These are phyloP conservation scores for Penicillium sp. DNA, from an alignment of 2,329 filamentous ascomycete genomes.

Conservation along the genomic window DNA sequence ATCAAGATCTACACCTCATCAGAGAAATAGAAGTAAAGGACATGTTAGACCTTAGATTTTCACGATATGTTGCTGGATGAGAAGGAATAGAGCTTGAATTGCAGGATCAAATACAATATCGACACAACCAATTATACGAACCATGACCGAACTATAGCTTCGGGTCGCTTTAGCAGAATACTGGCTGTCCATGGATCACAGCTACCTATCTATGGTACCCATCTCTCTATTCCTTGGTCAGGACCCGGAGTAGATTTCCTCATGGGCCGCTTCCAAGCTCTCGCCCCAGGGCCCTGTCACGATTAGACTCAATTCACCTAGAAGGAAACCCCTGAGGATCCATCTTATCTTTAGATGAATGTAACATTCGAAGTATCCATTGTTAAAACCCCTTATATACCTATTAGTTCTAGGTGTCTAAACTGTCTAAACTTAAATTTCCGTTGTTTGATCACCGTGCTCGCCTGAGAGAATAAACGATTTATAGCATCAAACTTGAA, in stretches of 20 bases:
- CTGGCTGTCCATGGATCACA: background rate
- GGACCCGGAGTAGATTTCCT: constrained; percentile 4
- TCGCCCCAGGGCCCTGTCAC: constrained; percentile 3
- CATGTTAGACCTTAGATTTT: background rate
- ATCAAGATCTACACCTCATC: background rate
- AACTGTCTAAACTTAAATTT: background rate
- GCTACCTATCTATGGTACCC: background rate
- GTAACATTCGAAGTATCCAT: constrained; percentile 11
- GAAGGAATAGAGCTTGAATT: background rate
- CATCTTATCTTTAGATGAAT: constrained; percentile 13
- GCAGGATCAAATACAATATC: background rate
- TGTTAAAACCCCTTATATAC: constrained; percentile 4
- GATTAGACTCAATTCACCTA: constrained; percentile 11
- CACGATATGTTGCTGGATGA: background rate
- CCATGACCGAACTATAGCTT: background rate
- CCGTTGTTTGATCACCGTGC: background rate
- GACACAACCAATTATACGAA: background rate
- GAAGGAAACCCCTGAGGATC: constrained; percentile 6
- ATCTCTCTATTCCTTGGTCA: background rate
- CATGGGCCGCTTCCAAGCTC: background rate
- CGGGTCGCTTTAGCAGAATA: background rate
- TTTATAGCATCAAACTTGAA: too few relatives aligned
- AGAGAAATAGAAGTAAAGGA: background rate
- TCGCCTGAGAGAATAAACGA: background rate
- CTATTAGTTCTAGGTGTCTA: background rate